A percentile compares a stretch with the other conserved stretches of the same genome.
Conservation (phyloP, 208 protist genomes). For the Leishmania arabica region DNA sequence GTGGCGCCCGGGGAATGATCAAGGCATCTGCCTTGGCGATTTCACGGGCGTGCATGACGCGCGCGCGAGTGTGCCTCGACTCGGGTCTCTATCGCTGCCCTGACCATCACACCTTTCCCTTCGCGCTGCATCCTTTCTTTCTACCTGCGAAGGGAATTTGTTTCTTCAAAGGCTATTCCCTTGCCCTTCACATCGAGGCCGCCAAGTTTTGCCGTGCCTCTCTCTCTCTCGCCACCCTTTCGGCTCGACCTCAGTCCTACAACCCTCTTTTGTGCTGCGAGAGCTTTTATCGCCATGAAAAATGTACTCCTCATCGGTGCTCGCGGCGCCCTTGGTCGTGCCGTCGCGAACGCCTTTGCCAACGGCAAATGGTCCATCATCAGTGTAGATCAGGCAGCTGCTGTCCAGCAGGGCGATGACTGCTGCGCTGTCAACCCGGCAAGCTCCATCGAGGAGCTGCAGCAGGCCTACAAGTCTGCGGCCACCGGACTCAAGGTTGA, state of each 20-base stretch:
- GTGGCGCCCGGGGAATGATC: neutral
- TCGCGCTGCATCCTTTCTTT: neutral
- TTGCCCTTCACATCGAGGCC: neutral
- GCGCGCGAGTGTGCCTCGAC: neutral
- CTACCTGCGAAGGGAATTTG: no score
- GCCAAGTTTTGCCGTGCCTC: neutral
- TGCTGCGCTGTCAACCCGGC: slow-evolving; percentile 25
- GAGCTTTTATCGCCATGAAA: slow-evolving; percentile 8
- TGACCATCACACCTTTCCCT: neutral
- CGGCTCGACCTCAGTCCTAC: neutral
- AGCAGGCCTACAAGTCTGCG: slow-evolving; percentile 25
- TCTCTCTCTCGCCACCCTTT: neutral
- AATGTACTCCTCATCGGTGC: slow-evolving; percentile 45
- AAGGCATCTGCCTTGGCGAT: neutral
- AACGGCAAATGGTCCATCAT: slow-evolving; percentile 28
- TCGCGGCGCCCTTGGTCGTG: slow-evolving; percentile 46
- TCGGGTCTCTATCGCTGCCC: neutral
- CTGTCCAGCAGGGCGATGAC: neutral
- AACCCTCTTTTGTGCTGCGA: neutral
- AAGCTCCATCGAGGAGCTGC: slow-evolving; percentile 35
- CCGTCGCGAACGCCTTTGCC: slow-evolving; percentile 34
- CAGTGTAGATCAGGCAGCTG: slow-evolving; percentile 5
- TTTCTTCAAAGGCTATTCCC: no score
- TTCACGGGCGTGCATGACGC: neutral
- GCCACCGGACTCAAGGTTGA: slow-evolving; percentile 33